phyloP scores from a whole-genome alignment of 257 asterid species.

The Paulownia fortunei region DNA sequence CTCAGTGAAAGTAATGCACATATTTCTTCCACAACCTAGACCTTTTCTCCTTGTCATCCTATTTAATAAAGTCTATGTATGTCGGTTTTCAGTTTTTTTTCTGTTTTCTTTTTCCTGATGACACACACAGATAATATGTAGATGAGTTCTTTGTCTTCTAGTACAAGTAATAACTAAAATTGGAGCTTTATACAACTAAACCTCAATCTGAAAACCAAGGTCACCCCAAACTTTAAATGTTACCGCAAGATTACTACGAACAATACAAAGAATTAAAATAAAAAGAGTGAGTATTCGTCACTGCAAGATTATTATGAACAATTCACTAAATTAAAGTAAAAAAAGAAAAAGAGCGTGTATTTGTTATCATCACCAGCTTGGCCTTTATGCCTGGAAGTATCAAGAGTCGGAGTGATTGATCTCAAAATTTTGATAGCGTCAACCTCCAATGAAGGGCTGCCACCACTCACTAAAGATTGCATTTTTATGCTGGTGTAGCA shows the following conservation, averaged over 20 bases:
- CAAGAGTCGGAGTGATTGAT: constrained; percentile 85
- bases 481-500: constrained; percentile 47
- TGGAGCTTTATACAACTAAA: not conserved
- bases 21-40: constrained; percentile 17
- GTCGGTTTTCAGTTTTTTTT: not conserved
- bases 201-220: not conserved
- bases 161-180: not conserved
- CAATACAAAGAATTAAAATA: constrained; percentile 3
- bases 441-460: constrained; percentile 58
- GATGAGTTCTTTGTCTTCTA: not conserved
- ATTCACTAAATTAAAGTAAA: not conserved
- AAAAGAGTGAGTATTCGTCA: not conserved
- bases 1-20: not conserved
- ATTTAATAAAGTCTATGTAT: not conserved
- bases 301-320: not conserved
- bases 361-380: constrained; percentile 77
- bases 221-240: constrained; percentile 6
- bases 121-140: not conserved
- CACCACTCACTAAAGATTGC: constrained; percentile 62
- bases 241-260: constrained; percentile 14
- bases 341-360: not conserved
- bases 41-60: not conserved
- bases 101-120: too few relatives aligned
- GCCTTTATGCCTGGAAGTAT: constrained; percentile 80
- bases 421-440: constrained; percentile 73